phyloP scores from a whole-genome alignment of 1,284 basidiomycete species.

The Puccinia hordei region DNA sequence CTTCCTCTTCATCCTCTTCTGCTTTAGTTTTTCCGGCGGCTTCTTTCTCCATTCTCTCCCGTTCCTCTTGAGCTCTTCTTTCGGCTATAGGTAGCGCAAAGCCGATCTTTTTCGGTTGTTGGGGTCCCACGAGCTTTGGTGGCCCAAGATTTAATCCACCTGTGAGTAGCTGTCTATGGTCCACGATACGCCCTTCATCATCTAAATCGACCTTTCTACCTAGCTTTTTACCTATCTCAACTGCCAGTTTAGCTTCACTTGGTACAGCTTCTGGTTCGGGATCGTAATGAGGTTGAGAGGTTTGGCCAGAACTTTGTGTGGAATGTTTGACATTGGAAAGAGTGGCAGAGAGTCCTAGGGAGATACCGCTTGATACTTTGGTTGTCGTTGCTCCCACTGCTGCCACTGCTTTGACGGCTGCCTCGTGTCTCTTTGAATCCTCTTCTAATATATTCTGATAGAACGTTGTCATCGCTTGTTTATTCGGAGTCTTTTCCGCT shows the following conservation, averaged over 20 bases:
- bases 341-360: constrained; percentile 37
- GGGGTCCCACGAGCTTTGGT: constrained; percentile 38
- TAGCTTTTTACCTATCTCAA: constrained; percentile 67
- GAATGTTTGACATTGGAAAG: constrained; percentile 7
- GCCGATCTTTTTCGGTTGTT: constrained; percentile 40
- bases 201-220: constrained; percentile 92
- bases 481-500: constrained; percentile 70
- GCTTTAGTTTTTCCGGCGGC: not conserved
- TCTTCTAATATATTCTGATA: constrained; percentile 56
- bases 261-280: constrained; percentile 70
- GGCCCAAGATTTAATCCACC: constrained; percentile 81
- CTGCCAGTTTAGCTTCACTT: constrained; percentile 70
- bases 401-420: constrained; percentile 54
- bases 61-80: constrained; percentile 33
- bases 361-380: constrained; percentile 13
- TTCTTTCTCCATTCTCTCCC: constrained; percentile 19
- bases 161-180: constrained; percentile 85
- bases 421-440: constrained; percentile 54
- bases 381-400: not conserved
- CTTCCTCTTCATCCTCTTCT: constrained; percentile 35
- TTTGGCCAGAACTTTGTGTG: not conserved
- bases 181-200: constrained; percentile 95
- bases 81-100: constrained; percentile 47
- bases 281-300: constrained; percentile 58
- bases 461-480: constrained; percentile 54